These are phyloP conservation scores for Myxozyma melibiosi DNA, from an alignment of 805 yeast species.

Conservation along the genomic window DNA sequence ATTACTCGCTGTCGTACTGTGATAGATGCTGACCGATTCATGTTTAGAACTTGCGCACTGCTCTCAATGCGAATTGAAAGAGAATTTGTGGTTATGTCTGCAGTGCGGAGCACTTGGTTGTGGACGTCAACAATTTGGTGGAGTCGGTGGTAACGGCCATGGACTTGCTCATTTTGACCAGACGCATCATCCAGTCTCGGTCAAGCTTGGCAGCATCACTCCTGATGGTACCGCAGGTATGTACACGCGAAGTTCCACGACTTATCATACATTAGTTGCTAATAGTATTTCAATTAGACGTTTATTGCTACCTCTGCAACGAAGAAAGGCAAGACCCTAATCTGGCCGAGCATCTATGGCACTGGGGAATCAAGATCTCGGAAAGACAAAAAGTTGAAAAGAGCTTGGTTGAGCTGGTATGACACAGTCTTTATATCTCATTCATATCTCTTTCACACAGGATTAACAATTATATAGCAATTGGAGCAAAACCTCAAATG, in stretches of 20 bases:
- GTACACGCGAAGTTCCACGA: neutral
- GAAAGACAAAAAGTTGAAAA: conserved; percentile 75
- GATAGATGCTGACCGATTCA: neutral
- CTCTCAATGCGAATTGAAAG: conserved; percentile 51
- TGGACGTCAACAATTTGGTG: conserved; percentile 93
- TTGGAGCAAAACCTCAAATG: conserved; percentile 90
- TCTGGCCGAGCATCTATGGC: conserved; percentile 50
- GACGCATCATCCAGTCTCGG: conserved; percentile 75
- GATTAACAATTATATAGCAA: conserved; percentile 46
- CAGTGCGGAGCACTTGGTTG: conserved; percentile 92
- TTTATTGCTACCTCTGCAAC: conserved; percentile 84
- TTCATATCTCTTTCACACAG: neutral
- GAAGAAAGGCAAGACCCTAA: conserved; percentile 83
- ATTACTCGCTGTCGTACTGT: neutral
- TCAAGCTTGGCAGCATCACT: conserved; percentile 86
- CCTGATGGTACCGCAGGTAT: conserved; percentile 58
- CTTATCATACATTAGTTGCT: neutral
- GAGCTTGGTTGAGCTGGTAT: conserved; percentile 71
- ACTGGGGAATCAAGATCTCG: conserved; percentile 67
- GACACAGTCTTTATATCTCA: neutral
- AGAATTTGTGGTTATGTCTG: conserved; percentile 90
- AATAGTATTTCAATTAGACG: conserved; percentile 50
- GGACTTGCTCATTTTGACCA: conserved; percentile 71
- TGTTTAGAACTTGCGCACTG: conserved; percentile 39
- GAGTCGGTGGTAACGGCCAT: conserved; percentile 91